A percentile compares a stretch with the other conserved stretches of the same genome.
Evolutionary conservation across 1,139 yeast genomes (phyloP).

Genomic region (Pichia sp.): DNA sequence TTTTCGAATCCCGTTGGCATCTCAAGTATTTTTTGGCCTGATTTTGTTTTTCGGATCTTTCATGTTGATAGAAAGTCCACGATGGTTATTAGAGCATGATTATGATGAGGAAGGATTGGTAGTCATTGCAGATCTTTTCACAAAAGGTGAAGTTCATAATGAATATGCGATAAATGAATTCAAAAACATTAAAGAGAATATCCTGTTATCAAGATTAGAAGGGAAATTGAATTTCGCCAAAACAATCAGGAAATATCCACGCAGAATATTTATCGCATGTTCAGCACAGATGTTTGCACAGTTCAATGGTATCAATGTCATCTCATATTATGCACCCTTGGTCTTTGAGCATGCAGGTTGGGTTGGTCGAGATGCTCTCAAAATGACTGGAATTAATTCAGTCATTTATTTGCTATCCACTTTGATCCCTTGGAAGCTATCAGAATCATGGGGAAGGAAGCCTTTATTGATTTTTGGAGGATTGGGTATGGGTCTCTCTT

Average conservation of each 20-base stretch:
- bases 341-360: conserved; percentile 95
- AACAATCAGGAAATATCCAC: conserved; percentile 61
- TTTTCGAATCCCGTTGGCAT: conserved; percentile 74
- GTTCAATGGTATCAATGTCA: conserved; percentile 85
- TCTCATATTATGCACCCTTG: conserved; percentile 87
- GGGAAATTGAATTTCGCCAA: conserved; percentile 67
- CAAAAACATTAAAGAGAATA: conserved; percentile 74
- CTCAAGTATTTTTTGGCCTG: conserved; percentile 72
- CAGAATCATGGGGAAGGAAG: conserved; percentile 87
- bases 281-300: conserved; percentile 90
- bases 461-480: conserved; percentile 76
- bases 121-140: conserved; percentile 74
- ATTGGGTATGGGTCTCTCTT: conserved; percentile 64
- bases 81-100: conserved; percentile 85
- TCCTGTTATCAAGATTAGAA: conserved; percentile 65
- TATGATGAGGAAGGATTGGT: conserved; percentile 83
- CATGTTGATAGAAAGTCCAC: conserved; percentile 77
- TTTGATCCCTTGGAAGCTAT: conserved; percentile 85
- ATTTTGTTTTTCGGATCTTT: conserved; percentile 65
- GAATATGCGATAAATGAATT: conserved; percentile 59
- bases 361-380: conserved; percentile 78
- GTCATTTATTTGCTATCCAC: conserved; percentile 68
- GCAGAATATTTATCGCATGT: conserved; percentile 82
- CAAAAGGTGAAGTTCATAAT: conserved; percentile 50
- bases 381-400: conserved; percentile 90